Percentiles rank a stretch among this genome's conserved stretches.
phyloP scores from a whole-genome alignment of 140 eudicot species.

The Oenanthe javanica region DNA sequence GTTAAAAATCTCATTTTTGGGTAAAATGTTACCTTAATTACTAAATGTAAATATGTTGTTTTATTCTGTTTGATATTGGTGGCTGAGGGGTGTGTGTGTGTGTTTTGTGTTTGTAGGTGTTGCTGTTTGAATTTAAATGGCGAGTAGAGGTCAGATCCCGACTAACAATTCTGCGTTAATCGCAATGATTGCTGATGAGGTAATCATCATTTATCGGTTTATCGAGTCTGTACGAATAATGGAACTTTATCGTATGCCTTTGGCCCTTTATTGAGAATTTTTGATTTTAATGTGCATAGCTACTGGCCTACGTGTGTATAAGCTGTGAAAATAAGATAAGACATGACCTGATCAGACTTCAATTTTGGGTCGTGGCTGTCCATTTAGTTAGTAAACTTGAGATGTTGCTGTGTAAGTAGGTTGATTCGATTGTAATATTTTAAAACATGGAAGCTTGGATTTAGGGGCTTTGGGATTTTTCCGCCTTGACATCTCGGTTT shows the following conservation, averaged over 20 bases:
- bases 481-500: background rate
- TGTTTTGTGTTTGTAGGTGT: background rate
- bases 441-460: background rate
- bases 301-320: background rate
- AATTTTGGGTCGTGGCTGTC: background rate
- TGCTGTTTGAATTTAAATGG: slow-evolving; percentile 29
- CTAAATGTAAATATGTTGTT: background rate
- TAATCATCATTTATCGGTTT: background rate
- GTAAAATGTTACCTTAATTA: too few relatives aligned
- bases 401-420: background rate
- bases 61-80: background rate
- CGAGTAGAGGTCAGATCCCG: slow-evolving; percentile 43
- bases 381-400: background rate
- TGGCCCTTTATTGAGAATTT: background rate
- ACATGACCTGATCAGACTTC: background rate
- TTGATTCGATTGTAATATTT: background rate
- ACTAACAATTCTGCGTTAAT: slow-evolving; percentile 55
- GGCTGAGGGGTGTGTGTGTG: background rate
- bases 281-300: background rate
- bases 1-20: background rate
- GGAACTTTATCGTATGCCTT: background rate
- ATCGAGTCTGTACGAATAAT: background rate
- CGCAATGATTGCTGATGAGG: slow-evolving; percentile 87
- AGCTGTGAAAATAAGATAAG: background rate
- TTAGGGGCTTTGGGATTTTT: background rate